Evolutionary conservation across 106 monocot genomes (phyloP), one percentile per base, ranked within the genome.

Genomic region (Apostasia ramifera): DNA sequence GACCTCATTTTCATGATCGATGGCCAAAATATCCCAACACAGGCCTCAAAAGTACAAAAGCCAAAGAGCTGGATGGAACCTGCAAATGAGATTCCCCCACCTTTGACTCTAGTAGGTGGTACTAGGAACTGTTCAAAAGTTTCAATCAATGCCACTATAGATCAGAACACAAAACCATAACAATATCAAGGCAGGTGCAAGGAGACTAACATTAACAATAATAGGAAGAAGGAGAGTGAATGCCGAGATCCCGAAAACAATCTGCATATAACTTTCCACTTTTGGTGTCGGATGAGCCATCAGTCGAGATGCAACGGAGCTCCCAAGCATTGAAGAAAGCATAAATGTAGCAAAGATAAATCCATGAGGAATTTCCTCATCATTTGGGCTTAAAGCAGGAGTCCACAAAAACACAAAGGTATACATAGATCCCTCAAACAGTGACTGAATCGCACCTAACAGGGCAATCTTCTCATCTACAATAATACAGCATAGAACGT

Each of bases 1-100:
- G 97, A 97, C 69, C 97, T 84, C 97, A 97, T 97, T 63, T 92
- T 97, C 97, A 97, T 97, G 61, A 97, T 97, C 50, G 92, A 97
- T 53, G 97, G 97, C 97, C 97, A 97, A 69, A 97, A 97, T 69
- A 97, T 84, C 1, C 97, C 97, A 13, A 89, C 92, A 53, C 89
- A 97, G 13, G 89, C 89, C 68, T 97, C 97, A 66, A 97, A 97
- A 48, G 64, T 84, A 55, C 97, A 97, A 65, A 97, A 97, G 62
- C 97, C 97, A 59, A 97, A 73, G 48, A 97, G 83, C 46, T 87
- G 97, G 69, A 92, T 82, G 26, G 68, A 87, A 6, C 92, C 89
- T 1, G 82, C 74, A 73, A 92, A 74, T 3, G 92, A 86, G 40
- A 97, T 89, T 72, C 87, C 75, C 8, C 81, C 81, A 12, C 77